phyloP scores from a whole-genome alignment of 2,329 filamentous ascomycete species.

The Metarhizium anisopliae region DNA sequence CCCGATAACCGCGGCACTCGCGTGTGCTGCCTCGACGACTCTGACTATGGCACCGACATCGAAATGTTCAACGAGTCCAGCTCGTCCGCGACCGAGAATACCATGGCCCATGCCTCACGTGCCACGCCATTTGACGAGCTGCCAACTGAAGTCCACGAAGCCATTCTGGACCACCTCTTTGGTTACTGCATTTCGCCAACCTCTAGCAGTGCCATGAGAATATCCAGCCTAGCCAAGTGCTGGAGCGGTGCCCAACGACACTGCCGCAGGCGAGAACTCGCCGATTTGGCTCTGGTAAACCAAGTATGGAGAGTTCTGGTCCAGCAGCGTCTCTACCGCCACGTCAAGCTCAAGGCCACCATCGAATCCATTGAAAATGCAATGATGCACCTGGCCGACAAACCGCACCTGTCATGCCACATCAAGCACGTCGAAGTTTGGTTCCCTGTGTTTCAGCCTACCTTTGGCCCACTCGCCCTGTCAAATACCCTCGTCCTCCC shows the following conservation, averaged over 20 bases:
- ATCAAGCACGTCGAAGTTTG: slow-evolving; percentile 69
- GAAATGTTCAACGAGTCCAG: slow-evolving; percentile 6
- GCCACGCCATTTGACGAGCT: slow-evolving; percentile 38
- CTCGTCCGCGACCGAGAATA: slow-evolving; percentile 12
- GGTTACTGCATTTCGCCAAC: slow-evolving; percentile 57
- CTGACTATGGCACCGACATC: slow-evolving; percentile 12
- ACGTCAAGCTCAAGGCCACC: slow-evolving; percentile 68
- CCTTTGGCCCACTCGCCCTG: slow-evolving; percentile 32
- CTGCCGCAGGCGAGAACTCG: slow-evolving; percentile 57
- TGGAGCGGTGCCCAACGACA: slow-evolving; percentile 59
- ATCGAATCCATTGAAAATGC: slow-evolving; percentile 52
- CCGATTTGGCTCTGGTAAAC: slow-evolving; percentile 54
- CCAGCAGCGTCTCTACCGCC: slow-evolving; percentile 64
- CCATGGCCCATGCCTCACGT: slow-evolving; percentile 9
- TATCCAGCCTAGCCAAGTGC: slow-evolving; percentile 44
- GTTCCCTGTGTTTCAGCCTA: slow-evolving; percentile 65
- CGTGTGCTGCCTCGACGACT: slow-evolving; percentile 17
- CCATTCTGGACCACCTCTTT: slow-evolving; percentile 62
- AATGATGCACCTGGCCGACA: slow-evolving; percentile 47
- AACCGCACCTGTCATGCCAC: slow-evolving; percentile 51
- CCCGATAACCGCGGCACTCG: slow-evolving; percentile 35
- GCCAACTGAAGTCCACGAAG: slow-evolving; percentile 63
- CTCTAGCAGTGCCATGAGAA: slow-evolving; percentile 44
- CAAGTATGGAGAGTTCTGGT: slow-evolving; percentile 57
- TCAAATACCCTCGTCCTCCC: slow-evolving; percentile 38